Conservation (phyloP, 2,329 filamentous ascomycete genomes). For the Pleochaeta shiraiana region DNA sequence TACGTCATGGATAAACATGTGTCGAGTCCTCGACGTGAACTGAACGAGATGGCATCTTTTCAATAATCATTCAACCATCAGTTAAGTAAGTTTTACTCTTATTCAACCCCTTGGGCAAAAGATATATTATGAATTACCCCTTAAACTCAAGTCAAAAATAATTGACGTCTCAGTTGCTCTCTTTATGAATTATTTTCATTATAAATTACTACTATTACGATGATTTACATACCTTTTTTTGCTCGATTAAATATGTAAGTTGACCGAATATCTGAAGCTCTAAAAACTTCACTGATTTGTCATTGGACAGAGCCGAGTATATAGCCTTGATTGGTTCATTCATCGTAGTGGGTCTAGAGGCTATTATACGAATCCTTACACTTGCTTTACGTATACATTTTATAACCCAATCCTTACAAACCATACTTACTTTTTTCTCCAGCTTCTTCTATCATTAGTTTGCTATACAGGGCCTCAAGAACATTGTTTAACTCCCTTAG, state of each 20-base stretch:
- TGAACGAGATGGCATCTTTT: no score
- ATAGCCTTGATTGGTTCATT: constrained; percentile 70
- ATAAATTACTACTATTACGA: constrained; percentile 7
- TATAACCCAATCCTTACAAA: background rate
- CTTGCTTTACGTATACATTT: constrained; percentile 50
- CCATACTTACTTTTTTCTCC: constrained; percentile 7
- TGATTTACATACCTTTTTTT: constrained; percentile 22
- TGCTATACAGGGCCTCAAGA: constrained; percentile 68
- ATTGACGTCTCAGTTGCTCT: no score
- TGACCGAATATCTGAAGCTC: background rate
- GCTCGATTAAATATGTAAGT: constrained; percentile 22
- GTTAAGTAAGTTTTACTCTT: no score
- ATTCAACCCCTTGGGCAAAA: no score
- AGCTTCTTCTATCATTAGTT: constrained; percentile 59
- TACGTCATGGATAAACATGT: no score
- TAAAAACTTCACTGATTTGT: constrained; percentile 6
- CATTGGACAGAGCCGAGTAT: constrained; percentile 49
- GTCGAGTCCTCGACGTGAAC: no score
- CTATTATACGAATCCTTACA: constrained; percentile 64
- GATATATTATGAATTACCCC: no score
- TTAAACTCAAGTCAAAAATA: no score
- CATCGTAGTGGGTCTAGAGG: constrained; percentile 60
- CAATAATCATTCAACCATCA: no score
- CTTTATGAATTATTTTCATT: no score
- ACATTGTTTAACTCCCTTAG: constrained; percentile 62